Conservation (phyloP, 179 eudicot genomes). For the Camellia oleifera region DNA sequence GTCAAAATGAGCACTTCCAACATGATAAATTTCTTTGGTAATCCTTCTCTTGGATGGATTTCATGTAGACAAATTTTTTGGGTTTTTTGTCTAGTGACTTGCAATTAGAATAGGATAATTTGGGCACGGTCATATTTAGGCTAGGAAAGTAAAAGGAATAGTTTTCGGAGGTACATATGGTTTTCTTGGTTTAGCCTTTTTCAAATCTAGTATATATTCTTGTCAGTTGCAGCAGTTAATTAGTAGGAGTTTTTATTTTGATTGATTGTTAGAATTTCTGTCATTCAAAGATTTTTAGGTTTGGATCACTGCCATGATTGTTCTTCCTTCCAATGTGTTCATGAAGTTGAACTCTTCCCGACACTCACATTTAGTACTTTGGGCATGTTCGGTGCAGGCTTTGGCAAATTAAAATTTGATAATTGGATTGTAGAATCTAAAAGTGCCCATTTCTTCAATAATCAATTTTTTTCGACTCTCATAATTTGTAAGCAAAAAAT, state of each 20-base stretch:
- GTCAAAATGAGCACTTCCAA: not conserved
- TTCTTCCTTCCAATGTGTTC: too few species aligned
- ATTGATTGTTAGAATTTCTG: not conserved
- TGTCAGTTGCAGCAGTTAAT: not conserved
- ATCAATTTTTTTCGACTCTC: too few species aligned
- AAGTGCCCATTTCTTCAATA: too few species aligned
- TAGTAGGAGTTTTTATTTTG: not conserved
- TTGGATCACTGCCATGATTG: not conserved
- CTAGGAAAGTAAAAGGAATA: not conserved
- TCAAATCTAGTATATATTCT: not conserved
- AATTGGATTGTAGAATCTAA: too few species aligned
- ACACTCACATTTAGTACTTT: too few species aligned
- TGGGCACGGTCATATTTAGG: slow-evolving; percentile 1
- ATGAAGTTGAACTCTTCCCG: too few species aligned
- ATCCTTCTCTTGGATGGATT: not conserved
- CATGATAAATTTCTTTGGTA: not conserved
- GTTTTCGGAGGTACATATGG: not conserved
- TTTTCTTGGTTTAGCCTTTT: not conserved
- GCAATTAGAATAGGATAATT: slow-evolving; percentile 4
- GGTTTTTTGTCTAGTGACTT: not conserved
- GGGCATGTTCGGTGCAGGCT: too few species aligned
- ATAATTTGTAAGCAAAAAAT: too few species aligned
- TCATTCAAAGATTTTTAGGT: too few species aligned
- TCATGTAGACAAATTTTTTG: not conserved
- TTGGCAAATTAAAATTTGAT: too few species aligned